These are phyloP conservation scores for Melampsora larici-populina DNA, from an alignment of 1,284 basidiomycete genomes.

Conservation along the genomic window DNA sequence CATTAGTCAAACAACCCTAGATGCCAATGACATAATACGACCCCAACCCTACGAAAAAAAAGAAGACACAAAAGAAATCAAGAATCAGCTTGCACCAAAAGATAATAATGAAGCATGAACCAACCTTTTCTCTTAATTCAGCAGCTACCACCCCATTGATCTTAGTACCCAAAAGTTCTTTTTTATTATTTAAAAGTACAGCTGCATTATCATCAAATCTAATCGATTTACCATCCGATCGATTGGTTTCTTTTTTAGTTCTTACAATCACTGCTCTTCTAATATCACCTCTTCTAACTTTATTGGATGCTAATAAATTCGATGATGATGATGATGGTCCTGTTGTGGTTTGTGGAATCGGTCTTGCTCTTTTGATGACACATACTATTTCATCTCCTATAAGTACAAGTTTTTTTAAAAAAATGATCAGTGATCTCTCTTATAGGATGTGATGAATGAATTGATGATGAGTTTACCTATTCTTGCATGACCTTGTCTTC, in stretches of 20 bases:
- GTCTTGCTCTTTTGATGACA: slow-evolving; percentile 87
- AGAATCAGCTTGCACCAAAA: not conserved
- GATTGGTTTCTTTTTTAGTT: slow-evolving; percentile 72
- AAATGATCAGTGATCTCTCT: no score
- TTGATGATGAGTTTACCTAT: slow-evolving; percentile 61
- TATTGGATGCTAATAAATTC: slow-evolving; percentile 54
- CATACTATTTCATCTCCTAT: slow-evolving; percentile 93
- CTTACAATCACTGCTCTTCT: slow-evolving; percentile 91
- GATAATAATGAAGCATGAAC: no score
- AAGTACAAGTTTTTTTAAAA: no score
- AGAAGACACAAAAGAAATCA: not conserved
- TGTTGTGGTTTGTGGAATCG: slow-evolving; percentile 58
- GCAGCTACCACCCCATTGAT: slow-evolving; percentile 90
- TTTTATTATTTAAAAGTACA: slow-evolving; percentile 91
- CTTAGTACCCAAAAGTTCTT: slow-evolving; percentile 91
- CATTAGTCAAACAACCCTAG: slow-evolving; percentile 16
- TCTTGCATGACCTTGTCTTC: slow-evolving; percentile 67
- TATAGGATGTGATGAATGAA: no score
- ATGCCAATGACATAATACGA: slow-evolving; percentile 36
- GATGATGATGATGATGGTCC: slow-evolving; percentile 39
- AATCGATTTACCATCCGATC: slow-evolving; percentile 81
- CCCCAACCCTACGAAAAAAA: slow-evolving; percentile 26
- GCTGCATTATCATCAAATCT: slow-evolving; percentile 98
- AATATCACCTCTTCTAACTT: slow-evolving; percentile 80
- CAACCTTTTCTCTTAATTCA: slow-evolving; percentile 71